Base-by-base conservation (phyloP, 75 land plant species). In the Cupressus sempervirens region DNA sequence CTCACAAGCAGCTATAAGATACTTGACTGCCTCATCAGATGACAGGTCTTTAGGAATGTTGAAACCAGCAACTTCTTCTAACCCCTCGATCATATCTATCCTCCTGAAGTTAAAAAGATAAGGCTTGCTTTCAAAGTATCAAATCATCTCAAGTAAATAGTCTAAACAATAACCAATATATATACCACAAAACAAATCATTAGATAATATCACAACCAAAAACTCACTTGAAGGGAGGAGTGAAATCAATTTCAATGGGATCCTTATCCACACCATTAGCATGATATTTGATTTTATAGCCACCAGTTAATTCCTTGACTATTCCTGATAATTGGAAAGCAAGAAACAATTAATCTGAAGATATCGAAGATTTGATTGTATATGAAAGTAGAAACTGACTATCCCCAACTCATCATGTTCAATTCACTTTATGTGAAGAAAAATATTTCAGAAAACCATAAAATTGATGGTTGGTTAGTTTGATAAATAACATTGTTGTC, bases 231-330 rank as follows among this genome's bases (percentile, higher is more conserved):
- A 97, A 97, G 79, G 99, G 99, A 14, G 99, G 99, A 36, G 99
- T 94, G 79, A 97, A 97, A 84, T 97, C 99, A 83, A 97, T 95
- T 89, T 93, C 98, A 40, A 97, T 91, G 18, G 99, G 95, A 81
- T 93, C 94, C 45, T 91, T 93, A 50, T 95, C 93, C 54, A 86
- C 67, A 9, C 99, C 99, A 90, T 96, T 92, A 35, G 99, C 85
- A 86, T 96, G 99, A 85, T 93, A 94, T 87, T 87, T 87, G 20
- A 97, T 91, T 85, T 91, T 96, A 83, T 96, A 97, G n/a, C 98
- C 89, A 86, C 99, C 99, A 40, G 98, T 95, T n/a, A 97, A 85
- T 62, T 95, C 89, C 94, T 93, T 97, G 73, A 97, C 96, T 96
- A 97, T 94, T 16, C 98, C 99, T 97, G 91, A 32, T n/a, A 29